Percentiles rank a stretch among this genome's conserved stretches.
Evolutionary conservation across 2,329 filamentous ascomycete species (phyloP).

Genomic region (Arthrobotrys conoides): DNA sequence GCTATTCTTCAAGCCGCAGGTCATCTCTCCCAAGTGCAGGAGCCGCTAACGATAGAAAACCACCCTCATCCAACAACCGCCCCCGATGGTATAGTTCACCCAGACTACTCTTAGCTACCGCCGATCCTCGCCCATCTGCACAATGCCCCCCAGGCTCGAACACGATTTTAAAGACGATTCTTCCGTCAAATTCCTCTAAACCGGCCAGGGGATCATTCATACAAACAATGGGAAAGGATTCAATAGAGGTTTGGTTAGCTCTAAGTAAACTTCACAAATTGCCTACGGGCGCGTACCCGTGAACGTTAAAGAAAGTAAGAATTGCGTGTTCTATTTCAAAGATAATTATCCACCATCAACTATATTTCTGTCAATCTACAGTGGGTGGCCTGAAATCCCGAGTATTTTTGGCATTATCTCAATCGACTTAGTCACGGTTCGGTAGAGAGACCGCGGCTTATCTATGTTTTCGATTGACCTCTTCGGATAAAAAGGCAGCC

Average conservation of each 20-base stretch:
- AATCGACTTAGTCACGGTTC: too few relatives aligned
- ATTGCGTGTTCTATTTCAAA: background rate
- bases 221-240: background rate
- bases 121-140: background rate
- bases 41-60: background rate
- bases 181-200: background rate
- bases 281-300: background rate
- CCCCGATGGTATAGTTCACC: background rate
- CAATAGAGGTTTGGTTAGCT: background rate
- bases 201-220: too few relatives aligned
- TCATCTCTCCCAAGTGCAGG: background rate
- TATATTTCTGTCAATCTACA: background rate
- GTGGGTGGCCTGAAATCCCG: background rate
- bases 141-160: background rate
- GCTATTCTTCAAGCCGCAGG: conserved; percentile 11
- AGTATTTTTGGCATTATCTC: background rate
- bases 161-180: background rate
- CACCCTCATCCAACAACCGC: background rate
- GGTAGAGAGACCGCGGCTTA: too few relatives aligned
- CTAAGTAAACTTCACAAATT: background rate
- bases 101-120: background rate
- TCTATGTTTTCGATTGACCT: too few relatives aligned
- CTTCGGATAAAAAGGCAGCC: too few relatives aligned
- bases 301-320: background rate
- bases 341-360: background rate